These are phyloP conservation scores for Colletotrichum graminicola DNA, from an alignment of 2,329 filamentous ascomycete genomes.

Conservation along the genomic window DNA sequence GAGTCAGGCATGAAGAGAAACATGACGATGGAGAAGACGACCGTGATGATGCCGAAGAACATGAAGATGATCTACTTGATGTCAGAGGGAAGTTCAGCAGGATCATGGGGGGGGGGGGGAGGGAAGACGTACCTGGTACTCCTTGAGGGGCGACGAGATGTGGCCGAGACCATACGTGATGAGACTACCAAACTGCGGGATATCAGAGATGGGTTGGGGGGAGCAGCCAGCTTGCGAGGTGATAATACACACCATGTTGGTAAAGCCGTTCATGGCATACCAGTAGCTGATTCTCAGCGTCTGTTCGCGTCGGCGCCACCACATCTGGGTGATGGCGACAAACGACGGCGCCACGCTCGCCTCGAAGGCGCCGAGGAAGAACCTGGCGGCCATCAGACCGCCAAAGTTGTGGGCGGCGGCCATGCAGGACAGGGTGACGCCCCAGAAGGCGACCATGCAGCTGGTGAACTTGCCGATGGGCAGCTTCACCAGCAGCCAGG, in stretches of 20 bases:
- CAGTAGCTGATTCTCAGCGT: slow-evolving; percentile 49
- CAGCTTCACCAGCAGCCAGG: slow-evolving; percentile 64
- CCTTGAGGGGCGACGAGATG: slow-evolving; percentile 50
- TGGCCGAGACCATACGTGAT: slow-evolving; percentile 70
- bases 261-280: slow-evolving; percentile 50
- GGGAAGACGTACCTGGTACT: slow-evolving; percentile 60
- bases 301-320: slow-evolving; percentile 52
- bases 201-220: slow-evolving; percentile 28
- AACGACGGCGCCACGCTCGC: slow-evolving; percentile 61
- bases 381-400: slow-evolving; percentile 58
- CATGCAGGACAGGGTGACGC: slow-evolving; percentile 62
- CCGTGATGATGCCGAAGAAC: slow-evolving; percentile 65
- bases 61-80: slow-evolving; percentile 62
- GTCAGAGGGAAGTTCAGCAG: slow-evolving; percentile 30
- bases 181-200: slow-evolving; percentile 61
- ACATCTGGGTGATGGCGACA: slow-evolving; percentile 63
- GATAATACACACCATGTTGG: slow-evolving; percentile 32
- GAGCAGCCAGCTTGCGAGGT: fast-evolving
- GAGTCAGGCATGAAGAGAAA: slow-evolving; percentile 73
- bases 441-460: slow-evolving; percentile 66
- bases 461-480: slow-evolving; percentile 68
- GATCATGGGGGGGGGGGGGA: neutral
- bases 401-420: slow-evolving; percentile 62
- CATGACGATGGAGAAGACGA: slow-evolving; percentile 62
- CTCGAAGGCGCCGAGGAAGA: slow-evolving; percentile 61